Evolutionary conservation across 495 filamentous ascomycete genomes (phyloP), one percentile per base, ranked within the genome.

Genomic region (Parathielavia hyrcaniae): DNA sequence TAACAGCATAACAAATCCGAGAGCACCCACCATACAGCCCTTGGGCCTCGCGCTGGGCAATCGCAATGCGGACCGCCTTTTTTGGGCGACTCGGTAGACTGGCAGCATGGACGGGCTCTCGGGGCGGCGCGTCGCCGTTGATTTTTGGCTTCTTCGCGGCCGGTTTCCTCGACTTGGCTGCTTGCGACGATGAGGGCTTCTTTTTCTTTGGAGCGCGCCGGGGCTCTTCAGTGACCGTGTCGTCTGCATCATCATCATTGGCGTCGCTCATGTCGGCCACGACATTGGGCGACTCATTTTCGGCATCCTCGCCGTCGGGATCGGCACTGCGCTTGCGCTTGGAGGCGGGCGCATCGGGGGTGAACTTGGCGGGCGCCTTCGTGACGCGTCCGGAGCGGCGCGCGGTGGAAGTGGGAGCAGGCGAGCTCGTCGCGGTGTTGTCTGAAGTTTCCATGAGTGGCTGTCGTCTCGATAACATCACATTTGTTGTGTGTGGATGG

Each of bases 381-480:
- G 84, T 81, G 73, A 85, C 83, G 73, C 91, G 88, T 75, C 87
- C 87, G 48, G 90, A 95, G 66, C 88, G 88, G 69, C 91, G 83
- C 63, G 70, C 69, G 67, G 73, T 78, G 40, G 75, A 71, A 49
- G 71, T 73, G 54, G 72, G 72, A 50, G 70, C 69, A 61, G 76
- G 74, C 35, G 79, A 77, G 60, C 71, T 78, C 70, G 82, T 77
- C 61, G 81, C 77, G 64, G 77, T 77, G 64, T 76, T 79, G 51
- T 83, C 79, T 62, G 81, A 78, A 53, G 78, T 76, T 64, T 86
- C 82, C 70, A 72, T 72, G 63, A 71, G 70, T 49, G 70, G 68
- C 46, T 59, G 64, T 67, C 70, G 67, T 59, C 44, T 47, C 41
- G 67, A 57, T 52, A 47, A 51, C 67, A 71, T 72, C 57, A 68